Conservation (phyloP, 1,284 basidiomycete genomes). For the Ustilago trichophora region DNA sequence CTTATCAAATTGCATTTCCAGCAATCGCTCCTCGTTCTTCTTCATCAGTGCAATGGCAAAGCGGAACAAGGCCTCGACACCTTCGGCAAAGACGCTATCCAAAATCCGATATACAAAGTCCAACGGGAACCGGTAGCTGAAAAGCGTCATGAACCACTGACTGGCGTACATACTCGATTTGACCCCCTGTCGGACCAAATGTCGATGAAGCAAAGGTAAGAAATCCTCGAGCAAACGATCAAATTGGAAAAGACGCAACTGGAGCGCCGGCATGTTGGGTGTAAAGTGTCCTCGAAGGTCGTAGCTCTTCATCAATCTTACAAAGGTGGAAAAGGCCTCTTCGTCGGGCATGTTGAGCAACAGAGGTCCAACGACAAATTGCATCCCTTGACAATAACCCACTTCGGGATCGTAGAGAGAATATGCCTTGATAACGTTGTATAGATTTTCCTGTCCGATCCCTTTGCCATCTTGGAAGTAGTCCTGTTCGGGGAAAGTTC, state of each 20-base stretch:
- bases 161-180: slow-evolving; percentile 89
- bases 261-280: slow-evolving; percentile 96
- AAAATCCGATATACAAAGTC: slow-evolving; percentile 94
- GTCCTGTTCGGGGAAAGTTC: slow-evolving; percentile 97
- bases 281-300: slow-evolving; percentile 94
- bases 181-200: slow-evolving; percentile 89
- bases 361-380: slow-evolving; percentile 90
- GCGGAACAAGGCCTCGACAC: slow-evolving; percentile 94
- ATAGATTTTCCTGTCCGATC: slow-evolving; percentile 93
- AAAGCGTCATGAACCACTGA: slow-evolving; percentile 91
- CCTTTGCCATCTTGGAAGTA: slow-evolving; percentile 88
- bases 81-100: slow-evolving; percentile 92
- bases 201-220: slow-evolving; percentile 86
- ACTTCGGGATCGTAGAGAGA: slow-evolving; percentile 94
- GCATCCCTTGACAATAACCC: slow-evolving; percentile 91
- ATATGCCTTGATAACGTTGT: slow-evolving; percentile 97
- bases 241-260: slow-evolving; percentile 87
- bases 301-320: slow-evolving; percentile 97
- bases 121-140: slow-evolving; percentile 80
- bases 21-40: slow-evolving; percentile 78
- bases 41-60: slow-evolving; percentile 88
- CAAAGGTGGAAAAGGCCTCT: slow-evolving; percentile 93
- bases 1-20: slow-evolving; percentile 56
- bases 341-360: slow-evolving; percentile 75
- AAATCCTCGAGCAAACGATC: slow-evolving; percentile 92